Percentiles rank a stretch among this genome's conserved stretches.
phyloP scores from a whole-genome alignment of 371 early-diverging fungal genomes.

The Mucor racemosus region DNA sequence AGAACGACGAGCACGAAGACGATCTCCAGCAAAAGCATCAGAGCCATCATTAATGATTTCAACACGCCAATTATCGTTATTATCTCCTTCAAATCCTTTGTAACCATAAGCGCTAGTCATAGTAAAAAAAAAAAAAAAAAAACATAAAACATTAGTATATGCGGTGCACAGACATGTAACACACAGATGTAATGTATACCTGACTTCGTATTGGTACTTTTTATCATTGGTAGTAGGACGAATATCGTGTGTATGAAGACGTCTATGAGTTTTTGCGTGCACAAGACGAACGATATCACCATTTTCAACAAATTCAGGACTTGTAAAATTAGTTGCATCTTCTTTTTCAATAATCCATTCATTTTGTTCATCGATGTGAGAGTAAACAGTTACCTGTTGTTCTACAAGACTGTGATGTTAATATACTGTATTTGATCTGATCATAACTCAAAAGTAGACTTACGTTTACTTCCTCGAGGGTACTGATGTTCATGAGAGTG shows the following conservation, averaged over 20 bases:
- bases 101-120: conserved; percentile 67
- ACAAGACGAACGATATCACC: conserved; percentile 63
- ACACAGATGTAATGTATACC: conserved; percentile 26
- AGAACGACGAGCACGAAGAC: conserved; percentile 64
- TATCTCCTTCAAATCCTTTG: conserved; percentile 43
- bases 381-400: conserved; percentile 29
- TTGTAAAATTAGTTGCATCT: conserved; percentile 37
- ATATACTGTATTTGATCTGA: too few relatives aligned
- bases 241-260: conserved; percentile 47
- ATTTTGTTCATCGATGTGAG: conserved; percentile 28
- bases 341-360: conserved; percentile 71
- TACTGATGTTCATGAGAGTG: conserved; percentile 89
- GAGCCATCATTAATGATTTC: conserved; percentile 63
- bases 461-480: conserved; percentile 81
- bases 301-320: conserved; percentile 49
- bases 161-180: background rate
- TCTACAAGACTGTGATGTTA: conserved; percentile 40
- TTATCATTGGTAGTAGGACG: conserved; percentile 83
- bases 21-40: conserved; percentile 32
- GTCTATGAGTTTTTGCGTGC: conserved; percentile 50
- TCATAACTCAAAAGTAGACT: conserved; percentile 5
- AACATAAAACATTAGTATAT: background rate
- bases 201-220: conserved; percentile 83
- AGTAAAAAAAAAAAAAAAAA: background rate
- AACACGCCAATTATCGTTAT: conserved; percentile 74